Evolutionary conservation across 1,284 basidiomycete genomes (phyloP).

Genomic region (Apiotrichum mycotoxinovorans): DNA sequence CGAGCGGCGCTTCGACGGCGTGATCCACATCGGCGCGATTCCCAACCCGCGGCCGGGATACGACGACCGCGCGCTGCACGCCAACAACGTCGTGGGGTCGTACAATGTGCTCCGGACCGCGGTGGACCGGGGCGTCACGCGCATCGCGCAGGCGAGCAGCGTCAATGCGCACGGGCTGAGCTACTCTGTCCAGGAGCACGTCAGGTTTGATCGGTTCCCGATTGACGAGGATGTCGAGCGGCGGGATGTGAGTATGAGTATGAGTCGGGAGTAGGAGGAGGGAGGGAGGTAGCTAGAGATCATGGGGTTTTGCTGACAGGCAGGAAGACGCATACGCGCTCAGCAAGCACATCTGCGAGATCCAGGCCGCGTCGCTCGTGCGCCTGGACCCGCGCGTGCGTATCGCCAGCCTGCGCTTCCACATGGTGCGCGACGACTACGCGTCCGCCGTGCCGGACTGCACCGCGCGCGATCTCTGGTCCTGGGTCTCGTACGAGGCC

Average conservation of each 20-base stretch:
- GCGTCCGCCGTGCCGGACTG: conserved; percentile 9
- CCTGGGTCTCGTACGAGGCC: conserved; percentile 36
- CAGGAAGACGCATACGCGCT: conserved; percentile 43
- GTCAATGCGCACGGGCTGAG: conserved; percentile 41
- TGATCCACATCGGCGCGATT: conserved; percentile 49
- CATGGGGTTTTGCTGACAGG: too few relatives aligned
- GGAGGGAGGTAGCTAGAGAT: background rate
- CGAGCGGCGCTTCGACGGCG: conserved; percentile 27
- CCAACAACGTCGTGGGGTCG: conserved; percentile 38
- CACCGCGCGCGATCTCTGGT: conserved; percentile 35
- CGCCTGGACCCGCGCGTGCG: conserved; percentile 23
- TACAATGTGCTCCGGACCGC: conserved; percentile 48
- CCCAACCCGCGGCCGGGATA: conserved; percentile 31
- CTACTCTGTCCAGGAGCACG: conserved; percentile 29
- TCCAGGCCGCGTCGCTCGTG: conserved; percentile 42
- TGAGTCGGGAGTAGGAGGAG: background rate
- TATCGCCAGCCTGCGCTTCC: conserved; percentile 48
- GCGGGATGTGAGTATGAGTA: conserved; percentile 28
- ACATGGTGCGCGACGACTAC: conserved; percentile 30
- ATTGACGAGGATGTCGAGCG: conserved; percentile 32
- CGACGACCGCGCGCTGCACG: conserved; percentile 41
- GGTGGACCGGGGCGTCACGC: conserved; percentile 33
- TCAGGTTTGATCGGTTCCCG: conserved; percentile 33
- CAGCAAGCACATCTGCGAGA: conserved; percentile 45
- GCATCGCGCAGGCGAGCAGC: conserved; percentile 46